phyloP scores from a whole-genome alignment of 2,329 filamentous ascomycete genomes.

The Pseudocercospora musae region DNA sequence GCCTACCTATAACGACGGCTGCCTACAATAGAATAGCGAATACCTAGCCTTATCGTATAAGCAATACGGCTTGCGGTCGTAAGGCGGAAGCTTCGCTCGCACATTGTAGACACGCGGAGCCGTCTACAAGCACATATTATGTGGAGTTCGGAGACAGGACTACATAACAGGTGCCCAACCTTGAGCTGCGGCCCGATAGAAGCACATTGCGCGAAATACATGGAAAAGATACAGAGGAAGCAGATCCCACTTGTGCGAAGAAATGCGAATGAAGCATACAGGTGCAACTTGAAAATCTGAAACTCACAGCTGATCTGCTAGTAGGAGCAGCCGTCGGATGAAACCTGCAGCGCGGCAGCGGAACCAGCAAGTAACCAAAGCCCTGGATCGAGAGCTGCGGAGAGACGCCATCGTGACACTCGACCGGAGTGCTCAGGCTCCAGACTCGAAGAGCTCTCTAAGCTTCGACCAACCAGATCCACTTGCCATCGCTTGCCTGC shows the following conservation, averaged over 20 bases:
- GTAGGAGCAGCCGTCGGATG: not conserved
- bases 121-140: too few species aligned
- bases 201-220: not conserved
- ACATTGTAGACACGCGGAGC: too few species aligned
- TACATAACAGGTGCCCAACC: not conserved
- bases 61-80: too few species aligned
- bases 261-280: not conserved
- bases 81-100: too few species aligned
- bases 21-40: too few species aligned
- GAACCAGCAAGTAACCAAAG: constrained; percentile 4
- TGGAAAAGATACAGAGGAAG: not conserved
- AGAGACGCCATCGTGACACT: constrained; percentile 12
- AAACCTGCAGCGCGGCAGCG: constrained; percentile 2
- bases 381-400: not conserved
- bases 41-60: too few species aligned
- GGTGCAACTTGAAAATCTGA: constrained; percentile 1
- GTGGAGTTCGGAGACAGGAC: constrained; percentile 6
- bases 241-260: not conserved
- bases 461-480: not conserved
- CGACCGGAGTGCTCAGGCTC: not conserved
- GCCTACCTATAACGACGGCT: too few species aligned
- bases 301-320: constrained; percentile 2
- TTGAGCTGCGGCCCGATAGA: not conserved
- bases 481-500: not conserved
- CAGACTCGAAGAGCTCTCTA: not conserved